Base-by-base conservation (phyloP, 2,329 filamentous ascomycete genomes). In the Trichoderma polysporum region DNA sequence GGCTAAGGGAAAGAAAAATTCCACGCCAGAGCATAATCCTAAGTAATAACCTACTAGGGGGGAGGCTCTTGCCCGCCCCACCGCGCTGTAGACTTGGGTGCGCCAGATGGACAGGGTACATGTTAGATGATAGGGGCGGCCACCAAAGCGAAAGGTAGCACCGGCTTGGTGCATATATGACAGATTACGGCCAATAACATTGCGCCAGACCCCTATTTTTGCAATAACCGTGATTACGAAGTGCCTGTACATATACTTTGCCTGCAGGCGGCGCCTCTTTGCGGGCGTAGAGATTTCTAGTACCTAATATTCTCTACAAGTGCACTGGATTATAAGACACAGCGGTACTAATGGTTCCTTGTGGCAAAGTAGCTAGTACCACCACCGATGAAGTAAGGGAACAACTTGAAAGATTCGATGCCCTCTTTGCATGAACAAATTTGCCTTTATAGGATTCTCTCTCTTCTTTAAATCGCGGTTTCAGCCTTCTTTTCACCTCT, bases 1-100 rank as follows among this genome's bases (percentile, higher is more conserved):
- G 60, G 60, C 60, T 64, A 64, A 39, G 66, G 53, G 52, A 63
- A 45, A 67, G 54, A 60, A 68, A 68, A 68, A 65, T 68, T 65
- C 60, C 60, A 64, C 66, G 54, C 54, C 58, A 67, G 56, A 66
- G 49, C 50, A 57, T 62, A 45, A 45, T 45, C 41, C 41, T 45
- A 50, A 25, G 37, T 59, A 67, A 62, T 57, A 67, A 67, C 65
- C 65, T 62, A 67, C 65, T 62, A 67, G 57, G 65, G 65, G 58
- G 58, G 57, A 50, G 50, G 56, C 56, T 59, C 53, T 66, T 12
- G 25, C 29, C 9, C 22, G 65, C 52, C 58, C 58, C 58, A 63
- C 58, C 37, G 58, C 45, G 17, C 33, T 19, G 47, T 9, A 47
- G 49, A 45, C 50, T 19, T 33, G 37, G 25, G 37, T 25, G 54